A percentile compares a stretch with the other conserved stretches of the same genome.
phyloP scores from a whole-genome alignment of 2,329 filamentous ascomycete genomes.

The Paracoccidioides brasiliensis region DNA sequence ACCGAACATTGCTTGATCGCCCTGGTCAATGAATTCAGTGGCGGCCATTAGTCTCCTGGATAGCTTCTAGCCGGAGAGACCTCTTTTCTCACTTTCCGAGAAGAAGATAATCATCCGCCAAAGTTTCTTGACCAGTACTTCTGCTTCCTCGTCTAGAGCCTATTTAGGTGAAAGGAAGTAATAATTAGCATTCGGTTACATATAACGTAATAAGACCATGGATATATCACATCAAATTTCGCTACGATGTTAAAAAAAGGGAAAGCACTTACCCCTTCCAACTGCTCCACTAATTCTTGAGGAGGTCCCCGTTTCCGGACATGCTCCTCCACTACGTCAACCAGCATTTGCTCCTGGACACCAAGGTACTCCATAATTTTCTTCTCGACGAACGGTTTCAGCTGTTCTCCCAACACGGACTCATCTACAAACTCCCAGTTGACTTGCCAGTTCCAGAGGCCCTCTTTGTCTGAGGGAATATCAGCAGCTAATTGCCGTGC shows the following conservation, averaged over 20 bases:
- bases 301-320: constrained; percentile 62
- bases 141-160: constrained; percentile 88
- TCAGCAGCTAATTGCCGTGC: constrained; percentile 72
- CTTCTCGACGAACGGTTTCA: constrained; percentile 91
- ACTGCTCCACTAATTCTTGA: constrained; percentile 67
- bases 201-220: not conserved
- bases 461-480: constrained; percentile 75
- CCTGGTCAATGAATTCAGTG: not conserved
- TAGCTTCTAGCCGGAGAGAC: constrained; percentile 50
- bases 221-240: not conserved
- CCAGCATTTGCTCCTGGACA: constrained; percentile 88
- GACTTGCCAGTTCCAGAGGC: constrained; percentile 83
- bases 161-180: constrained; percentile 22
- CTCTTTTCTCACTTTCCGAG: constrained; percentile 84
- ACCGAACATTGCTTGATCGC: too few relatives aligned
- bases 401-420: constrained; percentile 64
- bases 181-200: constrained; percentile 21
- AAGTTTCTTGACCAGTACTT: constrained; percentile 86
- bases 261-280: constrained; percentile 57
- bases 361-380: constrained; percentile 96
- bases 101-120: constrained; percentile 99
- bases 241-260: not conserved
- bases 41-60: not conserved
- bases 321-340: constrained; percentile 84
- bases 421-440: constrained; percentile 88